Base-by-base conservation (phyloP, 2,329 filamentous ascomycete genomes). In the Penicillium sumatraense region DNA sequence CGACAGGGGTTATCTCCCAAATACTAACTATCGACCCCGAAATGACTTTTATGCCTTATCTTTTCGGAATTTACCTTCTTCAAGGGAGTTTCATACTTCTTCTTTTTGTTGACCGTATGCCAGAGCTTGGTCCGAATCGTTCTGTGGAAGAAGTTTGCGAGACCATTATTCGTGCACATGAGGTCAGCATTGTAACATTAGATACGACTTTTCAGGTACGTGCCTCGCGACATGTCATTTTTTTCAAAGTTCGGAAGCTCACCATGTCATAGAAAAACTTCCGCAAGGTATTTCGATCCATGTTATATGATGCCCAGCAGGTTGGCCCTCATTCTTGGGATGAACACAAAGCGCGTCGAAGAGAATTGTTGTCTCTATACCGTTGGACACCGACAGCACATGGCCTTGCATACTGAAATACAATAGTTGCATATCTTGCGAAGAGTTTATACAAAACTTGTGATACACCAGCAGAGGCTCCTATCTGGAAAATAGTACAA, bases 31-130 rank as follows among this genome's bases (percentile, higher is more conserved):
- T 76, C n/a, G 80, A 83, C 57, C 78, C 78, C 3, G 79, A 82
- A 56, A 69, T 82, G 27, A 77, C 75, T 0, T 82, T 82, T 49
- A 82, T 82, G 78, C 79, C 80, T 1, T 82, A 81, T 59, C 68
- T 82, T 3, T 81, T 82, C 49, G 80, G 80, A 1, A 81, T 82
- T 7, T 83, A 83, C 52, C 69, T 83, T 0, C 69, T 82, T 3
- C 80, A 81, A 48, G 80, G 80, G 0, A 81, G 79, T 57, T 81
- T 82, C 46, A 77, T 81, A 18, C 67, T 82, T 5, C 68, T 82
- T 3, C 64, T 82, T 0, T 79, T 82, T 47, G 78, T 79, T 8
- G 80, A 82, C 57, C 72, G 78, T 7, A 78, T 82, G 76, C 75
- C 77, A 2, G 76, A 80, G 54, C 69, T 80, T 0, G 78, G 77